Base-by-base conservation (phyloP, 805 yeast species). In the Danielia reshetovae region DNA sequence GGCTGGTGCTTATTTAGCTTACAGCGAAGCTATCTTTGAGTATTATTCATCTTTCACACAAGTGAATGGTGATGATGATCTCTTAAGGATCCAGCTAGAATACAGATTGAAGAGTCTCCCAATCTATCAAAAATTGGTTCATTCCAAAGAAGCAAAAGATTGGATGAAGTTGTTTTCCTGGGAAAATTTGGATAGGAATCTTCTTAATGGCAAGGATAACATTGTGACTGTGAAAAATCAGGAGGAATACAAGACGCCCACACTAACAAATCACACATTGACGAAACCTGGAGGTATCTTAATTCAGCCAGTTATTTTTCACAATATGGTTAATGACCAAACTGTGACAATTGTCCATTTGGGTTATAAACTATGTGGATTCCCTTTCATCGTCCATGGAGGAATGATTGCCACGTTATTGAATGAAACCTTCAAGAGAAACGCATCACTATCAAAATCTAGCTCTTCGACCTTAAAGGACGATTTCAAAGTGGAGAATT, bases 311-410 rank as follows among this genome's bases (percentile, higher is more conserved):
- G 63, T 78, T 17, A 69, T 84, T 10, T 85, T 82, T 48, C 75
- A 74, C 43, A 75, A 81, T 39, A 62, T 70, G 2, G 56, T 63
- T 10, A 72, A 75, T 0, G 68, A 71, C 34, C 83, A 84, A 45
- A 72, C 81, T 0, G 69, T 84, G 1, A 73, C 86, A 0, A 70
- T 87, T 5, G 67, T 85, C 17, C 94, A 86, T 53, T 69, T 83
- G 34, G 96, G 97, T 0, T 77, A 81, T 51, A 74, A 73, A 41
- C 57, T 88, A 14, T 79, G 90, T 27, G 97, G 97, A 1, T 88
- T 82, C 54, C 97, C 96, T 2, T 81, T 85, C 48, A 60, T 89
- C 13, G 73, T 86, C 3, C 97, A 88, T 54, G 97, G 97, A 3
- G 97, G 97, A 0, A 75, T 89, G 18, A 55, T 88, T 19, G 94